Evolutionary conservation across 176 grass and related monocot genomes (phyloP).

Genomic region (Zoysia pacifica): DNA sequence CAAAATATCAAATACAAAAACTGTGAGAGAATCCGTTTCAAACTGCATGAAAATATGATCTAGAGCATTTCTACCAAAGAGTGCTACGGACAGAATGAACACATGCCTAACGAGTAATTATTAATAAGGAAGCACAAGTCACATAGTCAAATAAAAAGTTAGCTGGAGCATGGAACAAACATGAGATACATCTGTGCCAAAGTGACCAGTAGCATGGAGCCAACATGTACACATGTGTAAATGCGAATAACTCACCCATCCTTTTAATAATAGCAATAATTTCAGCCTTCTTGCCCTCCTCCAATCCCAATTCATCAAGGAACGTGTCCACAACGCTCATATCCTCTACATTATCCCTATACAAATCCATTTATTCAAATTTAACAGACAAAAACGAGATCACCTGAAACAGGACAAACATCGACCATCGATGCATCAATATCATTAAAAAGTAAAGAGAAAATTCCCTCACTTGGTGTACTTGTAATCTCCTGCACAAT

Average conservation of each 20-base stretch:
- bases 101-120: slow-evolving; percentile 11
- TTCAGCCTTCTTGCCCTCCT: slow-evolving; percentile 54
- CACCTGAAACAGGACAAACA: neutral
- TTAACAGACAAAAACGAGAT: slow-evolving; percentile 2
- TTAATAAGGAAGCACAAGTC: neutral
- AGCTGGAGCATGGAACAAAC: neutral
- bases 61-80: neutral
- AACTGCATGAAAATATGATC: neutral
- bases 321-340: slow-evolving; percentile 59
- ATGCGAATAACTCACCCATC: slow-evolving; percentile 63
- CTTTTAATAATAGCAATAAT: slow-evolving; percentile 77
- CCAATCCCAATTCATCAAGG: slow-evolving; percentile 61
- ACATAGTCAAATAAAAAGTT: neutral
- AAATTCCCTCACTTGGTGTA: slow-evolving; percentile 72
- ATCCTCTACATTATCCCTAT: slow-evolving; percentile 78
- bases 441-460: neutral
- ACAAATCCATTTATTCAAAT: slow-evolving; percentile 23
- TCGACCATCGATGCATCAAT: neutral
- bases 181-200: neutral
- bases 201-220: neutral
- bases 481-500: slow-evolving; percentile 85
- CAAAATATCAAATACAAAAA: neutral
- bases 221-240: slow-evolving; percentile 19
- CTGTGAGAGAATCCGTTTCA: neutral
- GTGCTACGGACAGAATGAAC: neutral